Percentiles rank a stretch among this genome's conserved stretches.
Conservation (phyloP, 2,329 filamentous ascomycete species). For the Phialophora macrospora region DNA sequence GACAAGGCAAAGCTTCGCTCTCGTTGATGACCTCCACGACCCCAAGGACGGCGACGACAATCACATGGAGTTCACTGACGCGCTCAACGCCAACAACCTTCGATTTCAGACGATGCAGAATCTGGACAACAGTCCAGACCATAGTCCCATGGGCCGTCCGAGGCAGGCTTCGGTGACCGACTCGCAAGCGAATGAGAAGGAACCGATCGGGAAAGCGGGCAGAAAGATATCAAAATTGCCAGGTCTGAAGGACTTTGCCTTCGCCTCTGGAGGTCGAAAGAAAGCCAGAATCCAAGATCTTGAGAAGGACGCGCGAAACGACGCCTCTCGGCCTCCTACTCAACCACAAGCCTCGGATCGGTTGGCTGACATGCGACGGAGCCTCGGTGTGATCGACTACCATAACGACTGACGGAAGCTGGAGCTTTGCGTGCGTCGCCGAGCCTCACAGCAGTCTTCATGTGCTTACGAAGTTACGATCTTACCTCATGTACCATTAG, state of each 20-base stretch:
- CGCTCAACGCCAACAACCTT: slow-evolving; percentile 27
- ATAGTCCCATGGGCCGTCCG: slow-evolving; percentile 25
- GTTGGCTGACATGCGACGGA: slow-evolving; percentile 32
- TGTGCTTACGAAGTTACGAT: slow-evolving; percentile 20
- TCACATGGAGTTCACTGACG: slow-evolving; percentile 35
- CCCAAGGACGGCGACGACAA: slow-evolving; percentile 27
- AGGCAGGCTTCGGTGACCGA: slow-evolving; percentile 31
- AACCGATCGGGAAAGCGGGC: slow-evolving; percentile 21
- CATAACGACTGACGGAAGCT: slow-evolving; percentile 4
- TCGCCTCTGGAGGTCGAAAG: slow-evolving; percentile 18
- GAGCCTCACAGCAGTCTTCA: slow-evolving; percentile 7
- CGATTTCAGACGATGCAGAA: slow-evolving; percentile 23
- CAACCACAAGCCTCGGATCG: slow-evolving; percentile 25
- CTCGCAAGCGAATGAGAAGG: slow-evolving; percentile 15
- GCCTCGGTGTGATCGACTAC: slow-evolving; percentile 28
- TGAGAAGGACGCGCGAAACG: slow-evolving; percentile 6
- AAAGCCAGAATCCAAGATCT: slow-evolving; percentile 13
- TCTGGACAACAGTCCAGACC: slow-evolving; percentile 12
- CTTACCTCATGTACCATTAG: slow-evolving; percentile 23
- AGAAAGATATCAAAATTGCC: slow-evolving; percentile 32
- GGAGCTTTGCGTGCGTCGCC: not conserved
- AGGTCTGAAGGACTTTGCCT: slow-evolving; percentile 28
- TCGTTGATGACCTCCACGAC: slow-evolving; percentile 31
- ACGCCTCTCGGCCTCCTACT: slow-evolving; percentile 8
- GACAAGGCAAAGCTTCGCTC: slow-evolving; percentile 33